These are phyloP conservation scores for Colletotrichum theobromicola DNA, from an alignment of 2,329 filamentous ascomycete genomes.

Conservation along the genomic window DNA sequence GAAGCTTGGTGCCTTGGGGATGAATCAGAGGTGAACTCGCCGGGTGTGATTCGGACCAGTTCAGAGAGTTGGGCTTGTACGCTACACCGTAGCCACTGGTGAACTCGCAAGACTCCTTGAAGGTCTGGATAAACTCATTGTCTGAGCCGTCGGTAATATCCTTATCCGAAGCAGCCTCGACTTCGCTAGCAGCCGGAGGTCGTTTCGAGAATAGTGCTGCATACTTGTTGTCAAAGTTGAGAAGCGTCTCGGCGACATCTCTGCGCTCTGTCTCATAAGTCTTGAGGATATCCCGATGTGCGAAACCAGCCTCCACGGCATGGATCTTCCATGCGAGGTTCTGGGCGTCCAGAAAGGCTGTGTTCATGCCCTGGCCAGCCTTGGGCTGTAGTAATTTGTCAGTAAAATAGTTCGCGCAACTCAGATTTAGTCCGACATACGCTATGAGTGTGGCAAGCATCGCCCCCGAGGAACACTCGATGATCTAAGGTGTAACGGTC, in stretches of 20 bases:
- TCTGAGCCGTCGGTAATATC: constrained; percentile 48
- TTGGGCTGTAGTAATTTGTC: constrained; percentile 62
- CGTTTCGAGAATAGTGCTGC: constrained; percentile 87
- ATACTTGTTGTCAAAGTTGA: constrained; percentile 88
- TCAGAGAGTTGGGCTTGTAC: constrained; percentile 82
- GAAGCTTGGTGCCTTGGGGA: constrained; percentile 67
- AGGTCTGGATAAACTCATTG: constrained; percentile 85
- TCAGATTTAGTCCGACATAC: constrained; percentile 45
- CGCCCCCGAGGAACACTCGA: constrained; percentile 76
- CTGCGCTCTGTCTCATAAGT: constrained; percentile 91
- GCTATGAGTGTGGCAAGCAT: constrained; percentile 82
- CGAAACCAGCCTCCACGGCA: constrained; percentile 83
- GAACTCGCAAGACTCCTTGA: constrained; percentile 91
- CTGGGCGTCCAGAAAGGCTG: constrained; percentile 79
- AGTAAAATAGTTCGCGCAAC: neutral
- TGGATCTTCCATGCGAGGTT: constrained; percentile 98
- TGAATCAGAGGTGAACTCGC: constrained; percentile 75
- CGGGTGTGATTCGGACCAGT: constrained; percentile 78
- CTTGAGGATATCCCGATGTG: constrained; percentile 73
- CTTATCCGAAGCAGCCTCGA: constrained; percentile 65
- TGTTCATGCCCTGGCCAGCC: constrained; percentile 82
- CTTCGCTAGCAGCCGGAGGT: constrained; percentile 74
- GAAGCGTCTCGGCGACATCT: constrained; percentile 80
- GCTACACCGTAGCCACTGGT: constrained; percentile 91
- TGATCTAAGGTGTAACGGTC: constrained; percentile 71